A percentile compares a stretch with the other conserved stretches of the same genome.
Evolutionary conservation across 179 eudicot species (phyloP).

Genomic region (Camellia oleifera): DNA sequence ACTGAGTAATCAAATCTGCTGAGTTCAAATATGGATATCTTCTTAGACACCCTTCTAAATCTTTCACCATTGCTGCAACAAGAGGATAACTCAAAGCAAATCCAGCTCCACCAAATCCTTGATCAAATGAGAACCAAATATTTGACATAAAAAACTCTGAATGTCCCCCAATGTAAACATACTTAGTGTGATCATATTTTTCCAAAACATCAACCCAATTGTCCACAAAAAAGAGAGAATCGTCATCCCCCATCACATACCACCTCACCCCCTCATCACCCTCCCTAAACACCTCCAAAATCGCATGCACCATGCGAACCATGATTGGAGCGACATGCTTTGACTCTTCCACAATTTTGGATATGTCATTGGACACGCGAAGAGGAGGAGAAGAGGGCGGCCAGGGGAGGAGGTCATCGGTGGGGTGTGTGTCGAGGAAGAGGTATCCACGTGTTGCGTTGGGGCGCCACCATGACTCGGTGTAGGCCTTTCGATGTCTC

Average conservation of each 20-base stretch:
- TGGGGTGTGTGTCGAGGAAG: conserved; percentile 40
- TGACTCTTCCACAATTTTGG: conserved; percentile 22
- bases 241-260: conserved; percentile 70
- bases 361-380: conserved; percentile 34
- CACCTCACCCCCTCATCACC: conserved; percentile 41
- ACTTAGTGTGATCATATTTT: conserved; percentile 57
- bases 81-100: conserved; percentile 59
- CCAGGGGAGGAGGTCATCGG: conserved; percentile 39
- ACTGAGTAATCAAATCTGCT: conserved; percentile 43
- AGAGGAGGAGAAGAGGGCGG: conserved; percentile 47
- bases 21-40: conserved; percentile 40
- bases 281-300: conserved; percentile 38
- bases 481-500: conserved; percentile 34
- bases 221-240: conserved; percentile 50
- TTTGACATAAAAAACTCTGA: conserved; percentile 45
- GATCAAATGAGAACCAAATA: conserved; percentile 33
- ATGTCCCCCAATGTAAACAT: conserved; percentile 53
- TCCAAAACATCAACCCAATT: conserved; percentile 47
- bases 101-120: conserved; percentile 79
- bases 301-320: conserved; percentile 46
- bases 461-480: conserved; percentile 67
- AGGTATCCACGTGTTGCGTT: conserved; percentile 52
- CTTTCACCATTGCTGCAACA: conserved; percentile 42
- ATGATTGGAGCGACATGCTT: conserved; percentile 14
- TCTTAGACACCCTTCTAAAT: conserved; percentile 48